Base-by-base conservation (phyloP, 345 rosid species). In the Citropsis articulata region DNA sequence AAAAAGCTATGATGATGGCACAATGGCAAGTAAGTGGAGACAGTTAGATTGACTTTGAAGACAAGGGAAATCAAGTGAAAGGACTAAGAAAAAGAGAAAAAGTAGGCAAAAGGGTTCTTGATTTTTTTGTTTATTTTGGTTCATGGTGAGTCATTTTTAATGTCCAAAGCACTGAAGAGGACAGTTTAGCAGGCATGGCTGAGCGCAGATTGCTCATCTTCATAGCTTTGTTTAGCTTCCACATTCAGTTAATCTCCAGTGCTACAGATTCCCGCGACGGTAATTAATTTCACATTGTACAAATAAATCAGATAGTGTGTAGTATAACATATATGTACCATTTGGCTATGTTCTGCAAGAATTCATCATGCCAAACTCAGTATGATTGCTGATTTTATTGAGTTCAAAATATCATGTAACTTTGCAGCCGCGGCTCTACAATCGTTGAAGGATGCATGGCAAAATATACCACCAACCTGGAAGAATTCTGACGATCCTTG, bases 391-490 rank as follows among this genome's bases (percentile, higher is more conserved):
- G 16, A 7, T 67, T 18, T 40, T 40, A 69, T 42, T 69, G 73
- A 28, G 42, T 71, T 36, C 13, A 45, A 45, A 27, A 19, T 18
- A 63, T n/a, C 21, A 38, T 75, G 25, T 10, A 57, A 25, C 35
- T 38, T 33, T 80, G 77, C 87, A 93, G 98, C 86, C 60, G 97
- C 94, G 16, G 92, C 88, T 24, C 88, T 93, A 27, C 93, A 89
- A 76, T 93, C 98, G 62, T 86, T 95, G 83, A 90, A 87, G 87
- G 85, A 86, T 81, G 82, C 86, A 42, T 96, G 98, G 97, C 66
- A 84, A 78, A 90, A 92, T 84, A 85, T 87, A 3, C 98, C 99
- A 0, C 93, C 97, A 28, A 89, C 85, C 78, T 96, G 97, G 97
- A 86, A 70, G 55, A 86, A 77, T 18, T 89, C 94, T 30, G 86